phyloP scores from a whole-genome alignment of 164 flowering plant genomes.

The Aristolochia contorta region DNA sequence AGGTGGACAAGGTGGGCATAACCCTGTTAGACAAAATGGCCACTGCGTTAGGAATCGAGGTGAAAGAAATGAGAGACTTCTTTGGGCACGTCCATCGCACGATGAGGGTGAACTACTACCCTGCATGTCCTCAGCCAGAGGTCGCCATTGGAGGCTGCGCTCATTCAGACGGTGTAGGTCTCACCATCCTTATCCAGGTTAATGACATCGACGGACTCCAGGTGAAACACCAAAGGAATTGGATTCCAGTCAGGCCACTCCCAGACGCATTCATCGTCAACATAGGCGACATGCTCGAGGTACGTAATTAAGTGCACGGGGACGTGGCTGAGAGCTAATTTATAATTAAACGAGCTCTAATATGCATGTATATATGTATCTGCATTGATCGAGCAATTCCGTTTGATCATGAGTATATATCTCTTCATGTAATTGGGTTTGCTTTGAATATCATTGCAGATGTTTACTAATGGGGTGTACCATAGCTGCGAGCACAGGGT shows the following conservation, averaged over 20 bases:
- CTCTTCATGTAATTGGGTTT: no score
- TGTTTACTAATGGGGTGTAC: neutral
- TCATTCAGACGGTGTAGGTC: conserved; percentile 22
- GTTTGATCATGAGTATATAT: no score
- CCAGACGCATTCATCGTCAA: conserved; percentile 23
- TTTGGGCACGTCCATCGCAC: conserved; percentile 10
- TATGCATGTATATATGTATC: no score
- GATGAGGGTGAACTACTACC: conserved; percentile 27
- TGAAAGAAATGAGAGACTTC: conserved; percentile 15
- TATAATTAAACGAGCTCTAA: neutral
- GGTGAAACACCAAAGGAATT: conserved; percentile 14
- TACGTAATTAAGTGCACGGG: conserved; percentile 7
- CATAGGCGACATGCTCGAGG: conserved; percentile 27
- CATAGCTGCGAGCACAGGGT: neutral
- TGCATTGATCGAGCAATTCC: neutral
- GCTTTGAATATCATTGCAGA: neutral
- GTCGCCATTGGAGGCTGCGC: conserved; percentile 21
- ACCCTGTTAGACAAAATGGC: conserved; percentile 15
- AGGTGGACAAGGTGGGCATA: conserved; percentile 10
- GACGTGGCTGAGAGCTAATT: neutral
- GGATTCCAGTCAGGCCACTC: conserved; percentile 21
- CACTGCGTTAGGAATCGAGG: neutral
- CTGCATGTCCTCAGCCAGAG: conserved; percentile 21
- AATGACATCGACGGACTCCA: conserved; percentile 21
- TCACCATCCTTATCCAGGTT: conserved; percentile 25